A percentile compares a stretch with the other conserved stretches of the same genome.
Evolutionary conservation across 768 basidiomycete genomes (phyloP).

Genomic region (Phlegmacium glaucopus): DNA sequence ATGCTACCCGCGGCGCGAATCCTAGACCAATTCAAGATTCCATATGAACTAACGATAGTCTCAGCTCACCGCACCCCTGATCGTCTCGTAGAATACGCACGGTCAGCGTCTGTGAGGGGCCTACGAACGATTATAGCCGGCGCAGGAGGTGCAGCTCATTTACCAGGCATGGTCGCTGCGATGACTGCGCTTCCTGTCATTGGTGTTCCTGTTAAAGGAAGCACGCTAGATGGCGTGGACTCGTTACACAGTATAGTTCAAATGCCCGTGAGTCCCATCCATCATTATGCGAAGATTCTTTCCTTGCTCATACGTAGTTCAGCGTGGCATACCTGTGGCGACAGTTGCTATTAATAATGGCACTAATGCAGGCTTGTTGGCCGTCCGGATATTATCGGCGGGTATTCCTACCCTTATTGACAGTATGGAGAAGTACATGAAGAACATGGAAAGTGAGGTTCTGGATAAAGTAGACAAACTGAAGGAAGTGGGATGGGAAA

Average conservation of each 20-base stretch:
- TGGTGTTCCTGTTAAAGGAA: slow-evolving; percentile 96
- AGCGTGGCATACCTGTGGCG: slow-evolving; percentile 96
- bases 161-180: slow-evolving; percentile 98
- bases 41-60: slow-evolving; percentile 93
- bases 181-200: slow-evolving; percentile 92
- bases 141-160: slow-evolving; percentile 97
- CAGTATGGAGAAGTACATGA: slow-evolving; percentile 75
- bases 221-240: slow-evolving; percentile 91
- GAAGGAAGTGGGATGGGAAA: slow-evolving; percentile 81
- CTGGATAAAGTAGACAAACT: slow-evolving; percentile 34
- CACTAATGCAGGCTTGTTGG: slow-evolving; percentile 89
- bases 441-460: slow-evolving; percentile 26
- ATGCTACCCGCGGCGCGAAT: slow-evolving; percentile 89
- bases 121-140: slow-evolving; percentile 84
- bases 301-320: background rate
- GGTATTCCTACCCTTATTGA: slow-evolving; percentile 62
- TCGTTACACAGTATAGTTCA: slow-evolving; percentile 97
- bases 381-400: slow-evolving; percentile 82
- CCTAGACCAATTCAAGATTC: slow-evolving; percentile 76
- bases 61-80: slow-evolving; percentile 96
- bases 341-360: slow-evolving; percentile 97
- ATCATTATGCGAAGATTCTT: background rate
- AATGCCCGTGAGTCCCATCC: slow-evolving; percentile 78
- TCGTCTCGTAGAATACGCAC: slow-evolving; percentile 78
- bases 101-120: slow-evolving; percentile 64